Percentiles rank a stretch among this genome's conserved stretches.
Evolutionary conservation across 176 grass and related monocot species (phyloP).

Genomic region (Zea mays): DNA sequence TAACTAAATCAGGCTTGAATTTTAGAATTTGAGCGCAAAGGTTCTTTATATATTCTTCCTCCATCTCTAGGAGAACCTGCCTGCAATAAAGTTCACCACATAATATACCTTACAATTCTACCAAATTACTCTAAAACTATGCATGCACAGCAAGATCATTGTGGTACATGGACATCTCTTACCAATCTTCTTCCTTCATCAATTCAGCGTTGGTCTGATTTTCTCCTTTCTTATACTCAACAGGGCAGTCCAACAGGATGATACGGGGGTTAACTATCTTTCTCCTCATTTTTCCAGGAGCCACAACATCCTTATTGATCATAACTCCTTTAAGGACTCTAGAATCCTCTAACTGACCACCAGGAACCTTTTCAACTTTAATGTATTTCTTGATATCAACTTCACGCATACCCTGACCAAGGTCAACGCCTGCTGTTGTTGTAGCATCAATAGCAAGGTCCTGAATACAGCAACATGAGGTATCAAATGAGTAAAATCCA

Average conservation of each 20-base stretch:
- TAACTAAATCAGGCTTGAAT: conserved; percentile 92
- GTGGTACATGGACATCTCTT: conserved; percentile 28
- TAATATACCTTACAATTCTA: background rate
- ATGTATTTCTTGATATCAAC: conserved; percentile 99
- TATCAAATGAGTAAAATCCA: conserved; percentile 18
- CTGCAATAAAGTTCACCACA: conserved; percentile 36
- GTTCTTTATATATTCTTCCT: conserved; percentile 97
- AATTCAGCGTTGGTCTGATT: conserved; percentile 99
- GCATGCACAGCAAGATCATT: background rate
- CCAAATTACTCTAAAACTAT: background rate
- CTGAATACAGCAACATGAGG: conserved; percentile 42
- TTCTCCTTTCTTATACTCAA: conserved; percentile 99
- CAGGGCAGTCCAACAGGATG: conserved; percentile 84
- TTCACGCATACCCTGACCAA: conserved; percentile 89
- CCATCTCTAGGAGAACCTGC: conserved; percentile 94
- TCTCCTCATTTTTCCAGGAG: conserved; percentile 94
- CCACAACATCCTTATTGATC: conserved; percentile 99
- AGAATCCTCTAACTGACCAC: conserved; percentile 90
- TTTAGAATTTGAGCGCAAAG: conserved; percentile 84
- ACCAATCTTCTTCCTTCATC: conserved; percentile 99
- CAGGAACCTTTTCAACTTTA: conserved; percentile 98
- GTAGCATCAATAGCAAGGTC: conserved; percentile 98
- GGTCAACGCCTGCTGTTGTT: conserved; percentile 85
- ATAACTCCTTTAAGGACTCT: conserved; percentile 94
- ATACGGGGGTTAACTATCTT: conserved; percentile 98